Evolutionary conservation across 805 yeast species (phyloP), one percentile per base, ranked within the genome.

Genomic region (Candida rishiriensis): DNA sequence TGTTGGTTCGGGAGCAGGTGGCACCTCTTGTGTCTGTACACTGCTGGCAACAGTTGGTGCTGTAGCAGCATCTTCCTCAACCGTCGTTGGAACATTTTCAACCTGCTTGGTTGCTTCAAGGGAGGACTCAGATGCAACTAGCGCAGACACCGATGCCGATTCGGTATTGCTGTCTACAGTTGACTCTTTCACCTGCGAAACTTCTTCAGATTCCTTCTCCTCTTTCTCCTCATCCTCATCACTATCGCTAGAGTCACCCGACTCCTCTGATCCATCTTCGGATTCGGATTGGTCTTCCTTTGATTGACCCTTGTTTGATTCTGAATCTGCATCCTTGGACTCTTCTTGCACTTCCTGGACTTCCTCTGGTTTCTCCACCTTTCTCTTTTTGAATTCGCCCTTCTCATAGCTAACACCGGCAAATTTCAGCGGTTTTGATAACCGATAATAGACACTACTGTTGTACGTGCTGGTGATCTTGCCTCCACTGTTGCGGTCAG

Each of bases 381-480:
- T 49, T 30, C 47, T 41, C 28, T 39, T 39, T 29, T 50, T 50
- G 35, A 40, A 45, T 11, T 21, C 43, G n/a, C 53, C 52, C 21
- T 26, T 38, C 28, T 40, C 36, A 39, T 55, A 54, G 2, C 43
- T 43, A 12, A 56, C 55, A 12, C 42, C 40, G 5, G 33, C 34
- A 36, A 52, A 49, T 26, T 38, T 33, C 12, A 50, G 48, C 6
- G 54, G 53, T 26, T 41, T 38, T 2, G 43, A 31, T 11, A 56
- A 18, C 32, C 56, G 38, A 41, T 56, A 55, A 39, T 54, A 56
- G 7, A 44, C 29, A 7, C 48, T 46, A 13, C 52, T 46, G 7
- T 43, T 44, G 33, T 49, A 42, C 35, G 12, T 15, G 10, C 38
- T 33, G 16, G 29, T 29, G 17, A 14, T 30, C n/a, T 29, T 21